These are phyloP conservation scores for Plasmodium knowlesi DNA, from an alignment of 169 alveolate genomes.

Conservation along the genomic window DNA sequence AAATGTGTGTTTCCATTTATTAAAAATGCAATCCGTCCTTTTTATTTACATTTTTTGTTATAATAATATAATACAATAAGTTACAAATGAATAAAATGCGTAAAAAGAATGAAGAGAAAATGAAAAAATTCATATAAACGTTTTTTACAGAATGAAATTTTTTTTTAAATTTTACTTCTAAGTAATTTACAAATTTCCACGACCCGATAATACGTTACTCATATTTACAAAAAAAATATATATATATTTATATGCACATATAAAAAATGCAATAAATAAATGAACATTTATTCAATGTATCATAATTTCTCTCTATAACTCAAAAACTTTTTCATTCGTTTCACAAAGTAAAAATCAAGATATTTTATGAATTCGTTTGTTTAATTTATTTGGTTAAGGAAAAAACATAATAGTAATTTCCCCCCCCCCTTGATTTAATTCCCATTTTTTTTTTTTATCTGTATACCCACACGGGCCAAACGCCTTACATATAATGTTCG, in stretches of 20 bases:
- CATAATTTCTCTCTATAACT: not conserved
- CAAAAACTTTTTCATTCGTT: not conserved
- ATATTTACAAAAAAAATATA: not conserved
- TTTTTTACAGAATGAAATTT: not conserved
- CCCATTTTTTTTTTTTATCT: not conserved
- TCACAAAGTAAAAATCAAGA: not conserved
- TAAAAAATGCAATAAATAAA: not conserved
- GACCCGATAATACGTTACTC: not conserved
- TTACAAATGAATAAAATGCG: not conserved
- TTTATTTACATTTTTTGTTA: not conserved
- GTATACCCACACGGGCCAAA: not conserved
- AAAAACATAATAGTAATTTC: not conserved
- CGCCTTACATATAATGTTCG: not conserved
- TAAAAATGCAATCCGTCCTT: not conserved
- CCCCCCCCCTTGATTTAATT: not conserved
- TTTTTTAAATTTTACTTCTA: constrained; percentile 2
- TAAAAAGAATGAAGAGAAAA: constrained; percentile 1
- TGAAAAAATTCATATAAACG: not conserved
- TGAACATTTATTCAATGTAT: not conserved
- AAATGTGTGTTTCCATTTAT: not conserved
- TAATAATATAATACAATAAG: not conserved
- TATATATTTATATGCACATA: not conserved
- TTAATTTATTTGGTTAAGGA: not conserved
- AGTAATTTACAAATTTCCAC: constrained; percentile 20
- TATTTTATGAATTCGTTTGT: too few species aligned